phyloP scores from a whole-genome alignment of 2,329 filamentous ascomycete species.

The Aphanoascus verrucosus region DNA sequence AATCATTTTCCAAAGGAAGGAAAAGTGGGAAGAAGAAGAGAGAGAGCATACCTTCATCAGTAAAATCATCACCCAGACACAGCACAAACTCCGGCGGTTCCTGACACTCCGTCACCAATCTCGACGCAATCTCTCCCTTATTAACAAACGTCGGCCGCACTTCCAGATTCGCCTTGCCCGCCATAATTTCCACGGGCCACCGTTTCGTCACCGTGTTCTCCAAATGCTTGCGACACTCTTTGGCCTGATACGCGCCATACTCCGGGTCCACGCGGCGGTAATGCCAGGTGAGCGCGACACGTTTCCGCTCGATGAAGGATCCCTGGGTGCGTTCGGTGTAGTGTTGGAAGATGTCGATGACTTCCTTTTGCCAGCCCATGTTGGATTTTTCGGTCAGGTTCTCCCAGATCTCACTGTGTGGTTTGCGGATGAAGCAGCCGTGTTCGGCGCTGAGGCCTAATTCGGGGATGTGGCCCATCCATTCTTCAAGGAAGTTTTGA shows the following conservation, averaged over 20 bases:
- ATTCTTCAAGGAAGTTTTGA: conserved; percentile 78
- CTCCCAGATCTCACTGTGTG: conserved; percentile 66
- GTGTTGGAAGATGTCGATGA: conserved; percentile 71
- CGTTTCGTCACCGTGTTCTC: conserved; percentile 63
- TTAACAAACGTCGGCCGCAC: conserved; percentile 96
- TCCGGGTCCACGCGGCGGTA: conserved; percentile 86
- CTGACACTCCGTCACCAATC: conserved; percentile 61
- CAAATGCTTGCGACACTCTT: conserved; percentile 70
- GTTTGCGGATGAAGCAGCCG: conserved; percentile 84
- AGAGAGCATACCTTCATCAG: conserved; percentile 67
- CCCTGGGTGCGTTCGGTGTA: conserved; percentile 81
- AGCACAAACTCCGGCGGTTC: conserved; percentile 71
- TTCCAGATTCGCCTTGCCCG: conserved; percentile 91
- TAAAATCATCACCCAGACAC: conserved; percentile 90
- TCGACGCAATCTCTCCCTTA: conserved; percentile 89
- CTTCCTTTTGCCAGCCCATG: conserved; percentile 86
- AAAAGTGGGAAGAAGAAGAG: neutral
- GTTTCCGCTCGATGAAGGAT: conserved; percentile 88
- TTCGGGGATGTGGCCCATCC: conserved; percentile 80
- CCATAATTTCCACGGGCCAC: conserved; percentile 93
- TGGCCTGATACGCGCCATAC: conserved; percentile 67
- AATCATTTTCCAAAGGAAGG: no score
- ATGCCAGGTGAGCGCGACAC: conserved; percentile 92
- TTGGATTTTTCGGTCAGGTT: conserved; percentile 78
- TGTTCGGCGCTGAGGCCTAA: conserved; percentile 96